These are phyloP conservation scores for Nyssa sinensis DNA, from an alignment of 148 eudicot genomes.

Conservation along the genomic window DNA sequence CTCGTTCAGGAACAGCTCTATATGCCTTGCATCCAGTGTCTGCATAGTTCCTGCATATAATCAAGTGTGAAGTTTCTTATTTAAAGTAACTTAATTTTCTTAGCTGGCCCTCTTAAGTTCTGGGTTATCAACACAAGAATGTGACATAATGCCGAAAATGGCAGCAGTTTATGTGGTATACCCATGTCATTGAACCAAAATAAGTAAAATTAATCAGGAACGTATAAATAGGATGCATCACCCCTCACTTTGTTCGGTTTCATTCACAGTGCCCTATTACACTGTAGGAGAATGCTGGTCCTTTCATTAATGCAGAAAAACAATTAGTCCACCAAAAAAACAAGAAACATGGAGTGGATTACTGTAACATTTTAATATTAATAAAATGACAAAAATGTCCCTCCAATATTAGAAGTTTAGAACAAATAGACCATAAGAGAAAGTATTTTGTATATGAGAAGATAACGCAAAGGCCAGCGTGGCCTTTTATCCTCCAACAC, in stretches of 20 bases:
- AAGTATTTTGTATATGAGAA: too few species aligned
- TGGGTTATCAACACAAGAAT: background rate
- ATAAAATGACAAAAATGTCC: too few species aligned
- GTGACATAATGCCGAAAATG: background rate
- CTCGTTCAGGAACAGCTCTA: constrained; percentile 71
- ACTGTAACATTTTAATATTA: background rate
- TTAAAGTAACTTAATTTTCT: background rate
- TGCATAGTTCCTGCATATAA: constrained; percentile 85
- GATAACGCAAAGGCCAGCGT: too few species aligned
- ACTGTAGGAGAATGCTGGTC: background rate
- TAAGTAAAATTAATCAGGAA: background rate
- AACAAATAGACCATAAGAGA: too few species aligned
- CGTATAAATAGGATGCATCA: background rate
- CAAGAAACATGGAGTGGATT: background rate
- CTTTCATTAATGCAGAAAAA: background rate
- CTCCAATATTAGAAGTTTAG: too few species aligned
- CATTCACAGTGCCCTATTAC: background rate
- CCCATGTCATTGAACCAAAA: background rate
- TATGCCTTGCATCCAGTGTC: constrained; percentile 79
- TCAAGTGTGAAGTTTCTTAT: background rate
- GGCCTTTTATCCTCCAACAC: too few species aligned
- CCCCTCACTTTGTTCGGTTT: background rate
- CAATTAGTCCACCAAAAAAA: background rate
- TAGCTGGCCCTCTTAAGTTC: background rate
- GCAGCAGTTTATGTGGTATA: background rate